phyloP scores from a whole-genome alignment of 2,329 filamentous ascomycete species.

The Claviceps pazoutovae region DNA sequence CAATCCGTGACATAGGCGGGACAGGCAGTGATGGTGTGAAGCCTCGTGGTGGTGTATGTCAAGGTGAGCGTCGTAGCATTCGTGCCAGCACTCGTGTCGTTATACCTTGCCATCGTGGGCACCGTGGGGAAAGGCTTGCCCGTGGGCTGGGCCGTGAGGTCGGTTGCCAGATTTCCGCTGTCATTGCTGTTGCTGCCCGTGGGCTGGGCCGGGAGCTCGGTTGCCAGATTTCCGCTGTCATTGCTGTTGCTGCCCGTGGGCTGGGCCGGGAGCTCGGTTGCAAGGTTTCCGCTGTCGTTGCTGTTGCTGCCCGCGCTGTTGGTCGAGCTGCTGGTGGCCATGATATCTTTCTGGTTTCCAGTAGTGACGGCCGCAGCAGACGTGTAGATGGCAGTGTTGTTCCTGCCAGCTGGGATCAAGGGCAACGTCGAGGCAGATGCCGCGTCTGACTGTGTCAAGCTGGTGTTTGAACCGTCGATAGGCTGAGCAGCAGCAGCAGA shows the following conservation, averaged over 20 bases:
- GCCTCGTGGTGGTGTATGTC: conserved; percentile 14
- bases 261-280: no score
- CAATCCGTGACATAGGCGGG: conserved; percentile 15
- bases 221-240: no score
- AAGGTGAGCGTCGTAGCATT: conserved; percentile 12
- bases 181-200: background rate
- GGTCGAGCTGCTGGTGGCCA: background rate
- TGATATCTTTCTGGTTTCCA: background rate
- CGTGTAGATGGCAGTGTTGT: background rate
- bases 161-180: background rate
- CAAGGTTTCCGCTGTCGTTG: no score
- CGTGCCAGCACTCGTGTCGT: conserved; percentile 9
- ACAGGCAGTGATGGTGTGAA: conserved; percentile 20
- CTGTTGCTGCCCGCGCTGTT: background rate
- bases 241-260: no score
- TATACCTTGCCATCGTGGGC: conserved; percentile 8
- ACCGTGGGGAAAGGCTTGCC: conserved; percentile 5
- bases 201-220: no score
- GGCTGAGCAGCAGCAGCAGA: background rate
- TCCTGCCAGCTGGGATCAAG: background rate
- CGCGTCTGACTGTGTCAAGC: background rate
- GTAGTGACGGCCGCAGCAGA: background rate
- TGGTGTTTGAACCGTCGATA: background rate
- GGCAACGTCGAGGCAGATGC: background rate
- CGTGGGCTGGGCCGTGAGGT: conserved; percentile 5